Conservation (phyloP, 257 asterid genomes). For the Scutellaria galericulata region DNA sequence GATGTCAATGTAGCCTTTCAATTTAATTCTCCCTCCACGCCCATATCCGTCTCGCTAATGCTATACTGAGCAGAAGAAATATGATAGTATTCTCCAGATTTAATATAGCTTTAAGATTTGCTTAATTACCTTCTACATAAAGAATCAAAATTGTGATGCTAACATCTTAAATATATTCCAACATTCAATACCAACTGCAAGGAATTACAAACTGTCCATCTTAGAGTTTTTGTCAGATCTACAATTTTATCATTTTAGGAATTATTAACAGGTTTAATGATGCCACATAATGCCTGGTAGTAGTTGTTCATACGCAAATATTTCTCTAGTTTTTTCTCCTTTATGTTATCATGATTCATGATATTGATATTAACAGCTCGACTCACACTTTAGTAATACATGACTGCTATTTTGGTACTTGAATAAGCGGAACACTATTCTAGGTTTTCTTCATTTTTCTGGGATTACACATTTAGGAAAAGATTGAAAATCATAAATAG, state of each 20-base stretch:
- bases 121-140: not conserved
- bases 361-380: not conserved
- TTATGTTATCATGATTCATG: not conserved
- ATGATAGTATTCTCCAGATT: not conserved
- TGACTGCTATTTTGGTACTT: not conserved
- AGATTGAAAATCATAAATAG: not conserved
- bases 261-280: not conserved
- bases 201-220: constrained; percentile 16
- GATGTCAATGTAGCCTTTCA: not conserved
- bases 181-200: not conserved
- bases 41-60: not conserved
- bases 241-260: not conserved
- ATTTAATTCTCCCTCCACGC: not conserved
- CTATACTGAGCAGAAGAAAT: not conserved
- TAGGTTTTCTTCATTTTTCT: not conserved
- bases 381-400: not conserved
- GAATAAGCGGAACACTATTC: not conserved
- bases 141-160: not conserved
- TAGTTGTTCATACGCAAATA: constrained; percentile 1
- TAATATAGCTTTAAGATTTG: not conserved
- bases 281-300: not conserved
- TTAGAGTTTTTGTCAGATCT: constrained; percentile 4
- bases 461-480: not conserved
- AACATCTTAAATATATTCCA: not conserved
- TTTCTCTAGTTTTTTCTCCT: not conserved